These are phyloP conservation scores for Quercus dentata DNA, from an alignment of 306 rosid genomes.

Conservation along the genomic window DNA sequence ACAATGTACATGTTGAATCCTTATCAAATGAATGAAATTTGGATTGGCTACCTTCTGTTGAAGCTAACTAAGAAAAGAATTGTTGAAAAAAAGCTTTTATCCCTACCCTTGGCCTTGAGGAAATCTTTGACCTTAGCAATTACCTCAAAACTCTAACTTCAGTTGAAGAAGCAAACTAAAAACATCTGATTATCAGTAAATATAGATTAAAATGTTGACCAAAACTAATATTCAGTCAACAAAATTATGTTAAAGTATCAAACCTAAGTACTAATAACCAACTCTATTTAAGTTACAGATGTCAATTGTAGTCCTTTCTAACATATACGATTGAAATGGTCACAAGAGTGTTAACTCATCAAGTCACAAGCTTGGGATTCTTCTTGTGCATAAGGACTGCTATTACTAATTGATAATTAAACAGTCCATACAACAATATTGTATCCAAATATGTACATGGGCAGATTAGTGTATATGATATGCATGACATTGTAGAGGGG, in stretches of 20 bases:
- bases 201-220: background rate
- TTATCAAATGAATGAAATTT: background rate
- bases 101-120: background rate
- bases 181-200: background rate
- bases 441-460: background rate
- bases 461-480: background rate
- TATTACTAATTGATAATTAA: background rate
- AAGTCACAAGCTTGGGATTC: background rate
- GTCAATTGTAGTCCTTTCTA: background rate
- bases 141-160: background rate
- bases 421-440: background rate
- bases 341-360: background rate
- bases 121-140: background rate
- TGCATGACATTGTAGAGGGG: slow-evolving; percentile 9
- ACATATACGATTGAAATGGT: background rate
- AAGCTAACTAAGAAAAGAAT: background rate
- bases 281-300: background rate
- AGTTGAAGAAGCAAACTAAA: background rate
- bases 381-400: background rate
- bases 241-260: background rate
- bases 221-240: background rate
- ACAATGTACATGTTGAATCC: background rate
- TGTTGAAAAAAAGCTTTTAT: background rate
- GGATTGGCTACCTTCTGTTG: background rate
- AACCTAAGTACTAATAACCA: background rate